phyloP scores from a whole-genome alignment of 2,329 filamentous ascomycete genomes.

The Aspergillus spinulosporus region DNA sequence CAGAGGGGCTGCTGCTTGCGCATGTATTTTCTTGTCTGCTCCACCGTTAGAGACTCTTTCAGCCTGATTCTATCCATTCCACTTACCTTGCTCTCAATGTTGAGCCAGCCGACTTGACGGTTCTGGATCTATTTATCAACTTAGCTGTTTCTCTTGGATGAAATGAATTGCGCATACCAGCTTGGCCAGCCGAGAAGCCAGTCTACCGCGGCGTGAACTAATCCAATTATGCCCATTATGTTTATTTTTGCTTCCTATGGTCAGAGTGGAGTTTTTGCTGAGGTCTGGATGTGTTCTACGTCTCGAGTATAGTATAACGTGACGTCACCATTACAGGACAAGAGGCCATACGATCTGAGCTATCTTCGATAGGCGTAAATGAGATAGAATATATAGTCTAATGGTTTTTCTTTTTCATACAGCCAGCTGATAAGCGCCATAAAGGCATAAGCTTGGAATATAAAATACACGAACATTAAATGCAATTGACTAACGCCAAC shows the following conservation, averaged over 20 bases:
- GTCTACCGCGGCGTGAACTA: constrained; percentile 9
- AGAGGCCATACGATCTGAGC: neutral
- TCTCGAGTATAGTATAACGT: neutral
- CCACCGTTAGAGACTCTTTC: neutral
- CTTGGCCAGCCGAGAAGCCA: constrained; percentile 11
- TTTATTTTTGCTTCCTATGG: neutral
- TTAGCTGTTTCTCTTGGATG: neutral
- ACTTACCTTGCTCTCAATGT: constrained; percentile 27
- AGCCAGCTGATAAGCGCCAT: too few relatives aligned
- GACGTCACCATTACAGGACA: constrained; percentile 3
- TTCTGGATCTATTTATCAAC: constrained; percentile 25
- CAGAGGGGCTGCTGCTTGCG: constrained; percentile 43
- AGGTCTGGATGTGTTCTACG: too few relatives aligned
- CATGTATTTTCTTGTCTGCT: constrained; percentile 34
- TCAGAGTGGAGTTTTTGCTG: too few relatives aligned
- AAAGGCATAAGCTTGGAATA: too few relatives aligned
- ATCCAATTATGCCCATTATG: neutral
- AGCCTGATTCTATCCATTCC: too few relatives aligned
- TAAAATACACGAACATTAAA: too few relatives aligned
- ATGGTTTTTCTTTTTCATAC: too few relatives aligned
- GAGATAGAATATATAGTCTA: too few relatives aligned
- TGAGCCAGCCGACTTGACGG: constrained; percentile 34
- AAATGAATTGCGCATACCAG: neutral
- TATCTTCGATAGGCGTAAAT: too few relatives aligned
- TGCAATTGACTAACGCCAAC: too few relatives aligned